These are phyloP conservation scores for Plasmodium falciparum DNA, from an alignment of 169 alveolate species.

Conservation along the genomic window DNA sequence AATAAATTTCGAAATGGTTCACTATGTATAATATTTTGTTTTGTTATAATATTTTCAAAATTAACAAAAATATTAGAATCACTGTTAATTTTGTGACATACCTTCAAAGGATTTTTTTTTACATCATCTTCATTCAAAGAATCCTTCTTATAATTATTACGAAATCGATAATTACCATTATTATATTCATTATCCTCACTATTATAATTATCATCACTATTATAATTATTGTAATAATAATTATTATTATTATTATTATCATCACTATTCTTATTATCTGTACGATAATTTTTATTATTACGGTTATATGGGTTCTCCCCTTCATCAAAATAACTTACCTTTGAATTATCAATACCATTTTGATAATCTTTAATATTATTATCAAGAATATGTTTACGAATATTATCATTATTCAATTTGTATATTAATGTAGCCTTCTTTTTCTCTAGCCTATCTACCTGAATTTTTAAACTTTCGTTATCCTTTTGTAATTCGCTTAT, in stretches of 20 bases:
- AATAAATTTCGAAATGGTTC: conserved; percentile 43
- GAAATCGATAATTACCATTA: neutral
- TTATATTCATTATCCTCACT: neutral
- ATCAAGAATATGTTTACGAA: conserved; percentile 31
- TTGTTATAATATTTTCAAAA: conserved; percentile 43
- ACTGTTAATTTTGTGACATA: neutral
- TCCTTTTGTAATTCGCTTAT: conserved; percentile 21
- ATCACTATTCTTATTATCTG: neutral
- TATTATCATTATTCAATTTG: conserved; percentile 29
- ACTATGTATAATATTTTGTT: conserved; percentile 43
- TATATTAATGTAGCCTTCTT: conserved; percentile 37
- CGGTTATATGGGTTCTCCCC: neutral
- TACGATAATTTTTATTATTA: conserved; percentile 2
- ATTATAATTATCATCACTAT: neutral
- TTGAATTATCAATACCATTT: neutral
- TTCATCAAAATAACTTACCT: neutral
- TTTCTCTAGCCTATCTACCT: conserved; percentile 44
- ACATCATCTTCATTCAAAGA: neutral
- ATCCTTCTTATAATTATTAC: no score
- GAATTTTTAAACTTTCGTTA: conserved; percentile 37
- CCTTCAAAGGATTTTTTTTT: no score
- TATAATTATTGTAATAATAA: neutral
- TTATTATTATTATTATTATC: neutral
- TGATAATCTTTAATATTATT: neutral
- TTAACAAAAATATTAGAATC: neutral